Conservation (phyloP, 2,329 filamentous ascomycete species). For the Metarhizium brunneum region DNA sequence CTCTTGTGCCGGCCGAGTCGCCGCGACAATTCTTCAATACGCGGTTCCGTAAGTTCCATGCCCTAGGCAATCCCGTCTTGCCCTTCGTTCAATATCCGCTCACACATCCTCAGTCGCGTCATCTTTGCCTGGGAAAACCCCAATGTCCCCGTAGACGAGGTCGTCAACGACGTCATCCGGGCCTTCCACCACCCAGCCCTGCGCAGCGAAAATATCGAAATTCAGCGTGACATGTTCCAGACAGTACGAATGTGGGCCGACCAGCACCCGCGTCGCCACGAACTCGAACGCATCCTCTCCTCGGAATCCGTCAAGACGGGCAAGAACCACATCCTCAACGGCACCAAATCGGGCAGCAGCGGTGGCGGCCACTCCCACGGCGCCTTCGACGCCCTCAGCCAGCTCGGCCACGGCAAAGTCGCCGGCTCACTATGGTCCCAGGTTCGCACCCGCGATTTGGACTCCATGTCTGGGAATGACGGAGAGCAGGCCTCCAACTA, state of each 20-base stretch:
- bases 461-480: conserved; percentile 42
- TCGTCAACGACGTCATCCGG: conserved; percentile 69
- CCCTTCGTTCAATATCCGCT: neutral
- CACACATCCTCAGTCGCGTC: conserved; percentile 40
- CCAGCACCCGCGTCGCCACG: conserved; percentile 54
- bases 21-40: conserved; percentile 72
- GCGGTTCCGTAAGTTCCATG: conserved; percentile 56
- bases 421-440: conserved; percentile 52
- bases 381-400: conserved; percentile 30
- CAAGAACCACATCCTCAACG: conserved; percentile 60
- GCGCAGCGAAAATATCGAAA: conserved; percentile 64
- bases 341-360: conserved; percentile 19
- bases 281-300: conserved; percentile 66
- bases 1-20: conserved; percentile 65
- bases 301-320: conserved; percentile 77
- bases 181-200: conserved; percentile 88
- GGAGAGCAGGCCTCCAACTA: conserved; percentile 27
- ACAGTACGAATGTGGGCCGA: conserved; percentile 77
- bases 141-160: conserved; percentile 71
- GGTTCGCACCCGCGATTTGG: conserved; percentile 48
- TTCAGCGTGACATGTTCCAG: conserved; percentile 82
- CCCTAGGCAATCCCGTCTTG: neutral
- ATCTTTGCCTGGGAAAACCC: conserved; percentile 91
- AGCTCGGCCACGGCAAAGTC: conserved; percentile 46
- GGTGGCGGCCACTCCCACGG: conserved; percentile 31